Evolutionary conservation across 2,329 filamentous ascomycete species (phyloP).

Genomic region (Trichoderma semiorbis): DNA sequence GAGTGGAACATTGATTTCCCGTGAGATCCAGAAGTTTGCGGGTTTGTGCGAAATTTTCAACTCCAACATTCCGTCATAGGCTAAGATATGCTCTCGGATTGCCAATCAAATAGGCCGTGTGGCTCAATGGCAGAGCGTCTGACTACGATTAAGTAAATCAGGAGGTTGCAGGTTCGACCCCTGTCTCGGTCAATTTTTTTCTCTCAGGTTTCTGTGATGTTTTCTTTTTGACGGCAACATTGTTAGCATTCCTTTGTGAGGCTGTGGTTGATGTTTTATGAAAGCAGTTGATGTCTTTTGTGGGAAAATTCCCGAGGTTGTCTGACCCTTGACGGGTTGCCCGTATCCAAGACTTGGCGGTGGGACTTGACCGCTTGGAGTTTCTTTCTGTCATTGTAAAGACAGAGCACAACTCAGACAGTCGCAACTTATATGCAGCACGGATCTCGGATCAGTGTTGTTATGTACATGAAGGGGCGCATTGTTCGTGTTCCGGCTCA

Average conservation of each 20-base stretch:
- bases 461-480: too few species aligned
- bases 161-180: constrained; percentile 19
- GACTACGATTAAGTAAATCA: constrained; percentile 18
- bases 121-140: constrained; percentile 19
- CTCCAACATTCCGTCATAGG: neutral
- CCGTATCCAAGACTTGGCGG: neutral
- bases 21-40: neutral
- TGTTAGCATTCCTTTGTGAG: neutral
- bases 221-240: neutral
- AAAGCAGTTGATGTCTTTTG: neutral
- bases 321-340: neutral
- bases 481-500: neutral
- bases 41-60: neutral
- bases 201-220: neutral
- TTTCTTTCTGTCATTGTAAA: neutral
- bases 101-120: constrained; percentile 11
- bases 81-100: neutral
- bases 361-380: neutral
- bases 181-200: constrained; percentile 17
- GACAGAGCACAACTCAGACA: neutral
- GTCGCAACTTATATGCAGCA: neutral
- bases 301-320: neutral
- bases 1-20: neutral
- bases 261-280: neutral
- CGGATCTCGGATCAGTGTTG: neutral